Base-by-base conservation (phyloP, 202 grass and related monocot species). In the Setaria italica region DNA sequence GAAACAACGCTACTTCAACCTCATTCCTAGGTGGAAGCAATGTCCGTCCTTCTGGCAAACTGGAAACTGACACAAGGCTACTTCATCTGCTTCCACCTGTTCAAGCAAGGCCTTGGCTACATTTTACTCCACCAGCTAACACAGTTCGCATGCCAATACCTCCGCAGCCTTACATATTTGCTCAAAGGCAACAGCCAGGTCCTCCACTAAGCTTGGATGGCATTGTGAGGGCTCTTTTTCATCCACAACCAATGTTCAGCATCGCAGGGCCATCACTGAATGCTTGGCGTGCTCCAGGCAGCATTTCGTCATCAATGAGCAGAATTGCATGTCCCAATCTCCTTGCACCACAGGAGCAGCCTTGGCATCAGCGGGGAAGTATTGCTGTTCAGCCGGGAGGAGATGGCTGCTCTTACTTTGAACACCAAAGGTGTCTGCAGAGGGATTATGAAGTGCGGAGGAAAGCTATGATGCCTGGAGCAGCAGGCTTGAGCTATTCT, bases 121-220 rank as follows among this genome's bases (percentile, higher is more conserved):
- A 84, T 80, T 55, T 84, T 74, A 71, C 69, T 80, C 33, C 85
- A 83, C 16, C 76, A 57, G 58, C 5, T 43, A 45, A 80, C 37
- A 20, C 20, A 62, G 56, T 46, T 64, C 53, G 2, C 45, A 55
- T 62, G 43, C 70, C 34, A 46, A 54, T 25, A 70, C 21, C 76
- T 71, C 77, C 15, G 3, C 69, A 84, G 60, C 66, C 30, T 62
- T 84, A 17, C 6, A 35, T 66, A 49, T 4, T 51, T 77, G 35
- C 21, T 72, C 82, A 72, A 75, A 74, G 48, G 39, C 73, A 48
- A 72, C 29, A 79, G 9, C 34, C 71, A 25, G 25, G 25, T 25
- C 25, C 72, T 51, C 17, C 65, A 34, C 43, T 70, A 48, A 56
- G 70, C 59, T 75, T 46, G 56, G 55, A 54, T 80, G 68, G 56